Evolutionary conservation across 495 filamentous ascomycete genomes (phyloP).

Genomic region (Paragyromitra xinjiangensis): DNA sequence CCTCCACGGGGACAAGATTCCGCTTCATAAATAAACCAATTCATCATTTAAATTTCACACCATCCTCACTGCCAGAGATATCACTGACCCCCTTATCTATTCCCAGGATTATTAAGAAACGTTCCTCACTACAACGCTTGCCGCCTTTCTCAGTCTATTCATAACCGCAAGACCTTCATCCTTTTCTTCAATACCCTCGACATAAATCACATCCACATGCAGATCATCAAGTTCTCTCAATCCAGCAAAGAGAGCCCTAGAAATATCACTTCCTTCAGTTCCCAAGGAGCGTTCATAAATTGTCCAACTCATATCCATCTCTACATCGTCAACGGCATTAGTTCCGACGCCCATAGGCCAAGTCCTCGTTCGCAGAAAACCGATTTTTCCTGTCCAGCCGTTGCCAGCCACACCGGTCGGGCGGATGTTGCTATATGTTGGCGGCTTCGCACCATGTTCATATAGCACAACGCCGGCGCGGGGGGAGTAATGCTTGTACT

Average conservation of each 20-base stretch:
- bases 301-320: slow-evolving; percentile 56
- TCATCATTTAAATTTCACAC: background rate
- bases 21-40: background rate
- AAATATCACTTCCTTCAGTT: slow-evolving; percentile 72
- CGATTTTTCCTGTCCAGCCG: slow-evolving; percentile 45
- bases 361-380: slow-evolving; percentile 57
- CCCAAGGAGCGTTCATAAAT: slow-evolving; percentile 73
- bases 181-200: slow-evolving; percentile 88
- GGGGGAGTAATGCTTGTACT: slow-evolving; percentile 97
- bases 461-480: slow-evolving; percentile 86
- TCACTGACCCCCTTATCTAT: background rate
- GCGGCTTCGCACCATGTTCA: slow-evolving; percentile 64
- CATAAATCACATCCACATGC: slow-evolving; percentile 83
- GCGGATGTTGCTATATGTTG: slow-evolving; percentile 55
- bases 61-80: background rate
- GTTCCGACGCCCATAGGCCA: slow-evolving; percentile 58
- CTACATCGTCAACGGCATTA: slow-evolving; percentile 38
- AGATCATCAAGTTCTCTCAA: slow-evolving; percentile 83
- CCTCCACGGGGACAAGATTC: background rate
- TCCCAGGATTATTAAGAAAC: slow-evolving; percentile 26
- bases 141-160: slow-evolving; percentile 93
- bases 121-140: slow-evolving; percentile 60
- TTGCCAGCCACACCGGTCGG: slow-evolving; percentile 1
- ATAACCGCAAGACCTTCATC: slow-evolving; percentile 93
- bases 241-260: slow-evolving; percentile 84